phyloP scores from a whole-genome alignment of 345 rosid genomes.

The Melaleuca alternifolia region DNA sequence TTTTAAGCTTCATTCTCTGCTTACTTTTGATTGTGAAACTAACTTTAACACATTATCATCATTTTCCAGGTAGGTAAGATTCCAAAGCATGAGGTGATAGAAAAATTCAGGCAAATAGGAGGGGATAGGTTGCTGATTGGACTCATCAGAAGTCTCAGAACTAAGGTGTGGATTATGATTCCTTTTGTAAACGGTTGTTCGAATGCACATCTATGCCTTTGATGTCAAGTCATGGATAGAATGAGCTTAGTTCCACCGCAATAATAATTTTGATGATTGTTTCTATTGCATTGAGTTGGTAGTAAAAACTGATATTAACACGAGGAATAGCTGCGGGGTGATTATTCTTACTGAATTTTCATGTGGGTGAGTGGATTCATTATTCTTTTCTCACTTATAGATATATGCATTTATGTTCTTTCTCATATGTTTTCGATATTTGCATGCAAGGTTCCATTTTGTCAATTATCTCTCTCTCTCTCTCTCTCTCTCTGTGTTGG shows the following conservation, averaged over 20 bases:
- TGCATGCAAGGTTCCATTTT: background rate
- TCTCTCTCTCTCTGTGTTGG: background rate
- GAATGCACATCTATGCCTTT: background rate
- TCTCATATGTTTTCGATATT: background rate
- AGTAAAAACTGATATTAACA: background rate
- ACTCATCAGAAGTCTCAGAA: constrained; percentile 43
- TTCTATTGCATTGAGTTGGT: background rate
- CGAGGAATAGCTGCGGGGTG: background rate
- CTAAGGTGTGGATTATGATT: constrained; percentile 18
- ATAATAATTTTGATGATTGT: background rate
- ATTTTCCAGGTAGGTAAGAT: constrained; percentile 47
- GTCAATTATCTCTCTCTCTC: background rate
- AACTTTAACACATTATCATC: background rate
- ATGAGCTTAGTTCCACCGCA: background rate
- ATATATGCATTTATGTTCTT: too few relatives aligned
- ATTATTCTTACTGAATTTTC: background rate
- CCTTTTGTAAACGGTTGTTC: background rate
- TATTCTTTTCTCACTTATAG: background rate
- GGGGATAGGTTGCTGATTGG: constrained; percentile 65
- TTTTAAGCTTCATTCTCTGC: background rate
- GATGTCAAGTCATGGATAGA: background rate
- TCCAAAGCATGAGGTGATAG: constrained; percentile 45
- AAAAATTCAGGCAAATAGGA: constrained; percentile 36
- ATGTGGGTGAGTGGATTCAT: background rate
- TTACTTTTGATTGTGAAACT: background rate